Base-by-base conservation (phyloP, 176 grass and related monocot species). In the Carex myosuroides region DNA sequence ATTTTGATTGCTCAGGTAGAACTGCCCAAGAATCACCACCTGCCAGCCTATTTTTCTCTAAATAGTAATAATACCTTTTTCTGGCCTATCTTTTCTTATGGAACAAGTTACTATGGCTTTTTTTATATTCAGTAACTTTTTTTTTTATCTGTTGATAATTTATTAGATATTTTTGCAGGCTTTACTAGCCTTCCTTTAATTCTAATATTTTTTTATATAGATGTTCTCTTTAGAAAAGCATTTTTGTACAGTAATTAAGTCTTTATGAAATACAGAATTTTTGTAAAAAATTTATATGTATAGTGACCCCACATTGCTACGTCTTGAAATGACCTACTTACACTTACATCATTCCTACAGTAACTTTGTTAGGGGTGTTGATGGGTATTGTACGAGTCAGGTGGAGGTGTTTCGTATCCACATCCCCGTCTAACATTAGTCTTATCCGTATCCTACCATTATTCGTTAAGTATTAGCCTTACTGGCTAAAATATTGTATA, bases 231-330 rank as follows among this genome's bases (percentile, higher is more conserved):
- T 22, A 22, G 11, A 46, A 22, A 50, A 13, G 1, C 0, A 5
- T 52, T 73, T 73, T 50, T 24, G 42, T 73, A 73, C 70, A 50
- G 24, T 30, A 64, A 50, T 73, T 3, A 41, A 46, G 17, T 1
- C 3, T 73, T 13, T 73, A 52, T 73, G 70, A 50, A 73, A 73
- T 50, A 73, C 24, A 73, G n/a, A 48, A 73, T 73, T 48, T 71
- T 48, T 48, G 69, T 73, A 46, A 50, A n/a, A 73, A 73, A 50
- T n/a, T 42, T 24, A 50, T 21, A 41, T 50, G 10, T 72, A 22
- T 22, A 13, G 69, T 41, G n/a, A 50, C 10, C 70, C 48, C 42
- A 46, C 2, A 70, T 44, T 73, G 18, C 7, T 21, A 50, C 3
- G 8, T 22, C 21, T 63, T 63, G 21, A 48, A 8, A 72, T 46